Percentiles rank a stretch among this genome's conserved stretches.
phyloP scores from a whole-genome alignment of 2,329 filamentous ascomycete genomes.

The Lomentospora prolificans region DNA sequence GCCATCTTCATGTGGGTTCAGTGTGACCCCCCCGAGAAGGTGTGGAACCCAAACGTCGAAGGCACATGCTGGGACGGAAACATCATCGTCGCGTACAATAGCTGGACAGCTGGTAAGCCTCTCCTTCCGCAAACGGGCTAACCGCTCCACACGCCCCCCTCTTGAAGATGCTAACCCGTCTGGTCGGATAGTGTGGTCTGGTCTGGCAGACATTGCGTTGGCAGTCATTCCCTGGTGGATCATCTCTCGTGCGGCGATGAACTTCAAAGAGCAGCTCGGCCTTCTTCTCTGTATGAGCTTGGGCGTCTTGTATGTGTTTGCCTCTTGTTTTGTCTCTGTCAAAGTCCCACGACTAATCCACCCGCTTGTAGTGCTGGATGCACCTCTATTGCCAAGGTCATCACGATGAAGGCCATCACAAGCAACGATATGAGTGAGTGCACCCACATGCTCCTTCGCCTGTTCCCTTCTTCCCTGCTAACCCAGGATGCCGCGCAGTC shows the following conservation, averaged over 20 bases:
- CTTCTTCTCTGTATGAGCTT: background rate
- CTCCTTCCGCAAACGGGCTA: too few relatives aligned
- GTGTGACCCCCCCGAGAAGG: conserved; percentile 4
- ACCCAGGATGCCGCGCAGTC: background rate
- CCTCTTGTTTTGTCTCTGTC: too few relatives aligned
- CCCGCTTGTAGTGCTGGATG: background rate
- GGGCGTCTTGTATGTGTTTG: background rate
- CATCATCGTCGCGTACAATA: conserved; percentile 10
- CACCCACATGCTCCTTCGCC: background rate
- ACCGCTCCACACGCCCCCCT: background rate
- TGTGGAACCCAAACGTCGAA: background rate
- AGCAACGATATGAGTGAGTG: background rate
- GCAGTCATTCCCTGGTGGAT: background rate
- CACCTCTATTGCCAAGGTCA: background rate
- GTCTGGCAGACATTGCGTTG: background rate
- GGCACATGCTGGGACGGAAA: conserved; percentile 2
- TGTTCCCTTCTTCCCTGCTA: background rate
- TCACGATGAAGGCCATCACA: background rate
- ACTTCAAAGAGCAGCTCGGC: background rate
- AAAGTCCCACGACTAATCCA: too few relatives aligned
- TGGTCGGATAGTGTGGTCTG: background rate
- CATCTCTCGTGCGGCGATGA: background rate
- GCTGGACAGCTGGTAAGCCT: conserved; percentile 8
- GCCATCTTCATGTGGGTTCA: conserved; percentile 6
- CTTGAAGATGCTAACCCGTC: background rate